Conservation (phyloP, 148 eudicot species). For the Oxyria digyna region DNA sequence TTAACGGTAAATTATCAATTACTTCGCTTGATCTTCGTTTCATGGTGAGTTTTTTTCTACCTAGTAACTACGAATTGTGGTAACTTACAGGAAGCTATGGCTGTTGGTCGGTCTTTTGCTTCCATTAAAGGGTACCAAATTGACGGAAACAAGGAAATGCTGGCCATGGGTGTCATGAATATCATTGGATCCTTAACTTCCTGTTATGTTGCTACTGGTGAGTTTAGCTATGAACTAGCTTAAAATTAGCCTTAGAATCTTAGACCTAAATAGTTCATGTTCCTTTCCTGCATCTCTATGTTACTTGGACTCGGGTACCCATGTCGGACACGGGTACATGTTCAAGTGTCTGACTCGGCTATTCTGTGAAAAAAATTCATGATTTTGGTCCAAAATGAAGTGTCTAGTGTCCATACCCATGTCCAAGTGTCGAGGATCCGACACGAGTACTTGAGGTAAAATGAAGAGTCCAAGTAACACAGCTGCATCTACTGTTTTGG, state of each 20-base stretch:
- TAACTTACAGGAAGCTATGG: constrained; percentile 49
- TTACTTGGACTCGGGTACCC: no score
- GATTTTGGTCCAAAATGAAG: no score
- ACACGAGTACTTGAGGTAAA: no score
- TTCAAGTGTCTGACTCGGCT: no score
- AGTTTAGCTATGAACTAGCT: not conserved
- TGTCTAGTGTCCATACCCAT: no score
- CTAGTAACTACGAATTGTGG: not conserved
- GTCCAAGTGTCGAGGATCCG: no score
- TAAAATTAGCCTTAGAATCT: not conserved
- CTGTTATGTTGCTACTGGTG: constrained; percentile 63
- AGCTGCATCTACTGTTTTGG: not conserved
- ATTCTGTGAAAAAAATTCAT: no score
- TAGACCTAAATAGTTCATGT: not conserved
- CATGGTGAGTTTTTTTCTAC: not conserved
- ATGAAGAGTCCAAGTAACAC: no score
- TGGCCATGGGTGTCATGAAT: constrained; percentile 56
- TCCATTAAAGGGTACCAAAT: constrained; percentile 51
- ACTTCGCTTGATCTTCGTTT: not conserved
- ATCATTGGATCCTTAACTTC: constrained; percentile 58
- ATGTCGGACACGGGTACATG: no score
- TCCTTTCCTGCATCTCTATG: no score
- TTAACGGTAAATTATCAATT: constrained; percentile 22
- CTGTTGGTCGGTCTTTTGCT: constrained; percentile 61
- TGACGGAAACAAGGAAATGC: constrained; percentile 71